These are phyloP conservation scores for Arachnopeziza araneosa DNA, from an alignment of 2,329 filamentous ascomycete species.

Conservation along the genomic window DNA sequence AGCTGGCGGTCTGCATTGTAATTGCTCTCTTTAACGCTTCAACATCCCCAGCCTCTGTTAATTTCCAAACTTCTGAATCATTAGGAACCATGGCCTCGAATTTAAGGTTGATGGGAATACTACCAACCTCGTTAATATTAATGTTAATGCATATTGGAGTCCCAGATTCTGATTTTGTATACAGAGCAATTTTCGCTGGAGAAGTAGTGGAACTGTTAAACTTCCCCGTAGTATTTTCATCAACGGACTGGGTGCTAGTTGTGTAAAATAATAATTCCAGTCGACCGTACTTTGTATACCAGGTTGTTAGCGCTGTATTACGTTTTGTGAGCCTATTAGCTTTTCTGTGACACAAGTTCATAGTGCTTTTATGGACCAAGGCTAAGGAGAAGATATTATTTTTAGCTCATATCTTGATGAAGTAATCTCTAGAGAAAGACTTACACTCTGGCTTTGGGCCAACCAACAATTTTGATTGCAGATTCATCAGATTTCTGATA, in stretches of 20 bases:
- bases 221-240: not conserved
- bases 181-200: not conserved
- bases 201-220: not conserved
- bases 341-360: not conserved
- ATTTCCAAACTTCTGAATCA: slow-evolving; percentile 11
- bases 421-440: not conserved
- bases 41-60: slow-evolving; percentile 1
- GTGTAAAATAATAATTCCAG: not conserved
- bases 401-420: not conserved
- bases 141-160: not conserved
- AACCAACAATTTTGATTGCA: not conserved
- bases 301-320: not conserved
- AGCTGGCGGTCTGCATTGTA: slow-evolving; percentile 4
- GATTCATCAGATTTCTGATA: not conserved
- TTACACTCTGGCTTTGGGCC: not conserved
- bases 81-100: slow-evolving; percentile 15
- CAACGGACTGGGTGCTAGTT: not conserved
- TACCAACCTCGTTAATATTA: not conserved
- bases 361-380: not conserved
- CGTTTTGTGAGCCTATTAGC: not conserved
- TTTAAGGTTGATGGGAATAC: slow-evolving; percentile 3
- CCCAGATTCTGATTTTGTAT: not conserved
- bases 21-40: slow-evolving; percentile 5
- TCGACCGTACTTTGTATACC: not conserved
- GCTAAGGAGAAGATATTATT: not conserved